These are phyloP conservation scores for Colletotrichum plurivorum DNA, from an alignment of 2,329 filamentous ascomycete genomes.

Conservation along the genomic window DNA sequence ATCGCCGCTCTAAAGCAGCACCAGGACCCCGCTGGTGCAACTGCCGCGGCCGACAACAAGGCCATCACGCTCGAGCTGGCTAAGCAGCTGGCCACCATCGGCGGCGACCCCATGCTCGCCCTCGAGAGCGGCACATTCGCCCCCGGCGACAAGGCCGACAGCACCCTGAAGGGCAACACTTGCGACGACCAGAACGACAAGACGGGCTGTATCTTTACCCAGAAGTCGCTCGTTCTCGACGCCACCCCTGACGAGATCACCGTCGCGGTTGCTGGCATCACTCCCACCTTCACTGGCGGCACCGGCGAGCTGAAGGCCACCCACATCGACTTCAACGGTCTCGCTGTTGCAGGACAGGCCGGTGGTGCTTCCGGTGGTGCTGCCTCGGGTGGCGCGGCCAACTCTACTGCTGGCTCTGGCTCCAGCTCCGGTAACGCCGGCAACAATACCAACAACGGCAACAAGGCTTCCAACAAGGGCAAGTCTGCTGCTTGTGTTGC, in stretches of 20 bases:
- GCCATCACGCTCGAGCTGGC: constrained; percentile 57
- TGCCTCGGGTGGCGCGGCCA: constrained; percentile 12
- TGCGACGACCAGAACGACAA: constrained; percentile 65
- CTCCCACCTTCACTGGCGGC: constrained; percentile 50
- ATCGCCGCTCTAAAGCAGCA: constrained; percentile 60
- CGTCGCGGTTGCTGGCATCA: constrained; percentile 56
- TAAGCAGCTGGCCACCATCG: constrained; percentile 58
- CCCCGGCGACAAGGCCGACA: constrained; percentile 55
- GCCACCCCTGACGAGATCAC: constrained; percentile 67
- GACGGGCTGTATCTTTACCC: constrained; percentile 69
- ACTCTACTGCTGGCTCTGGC: background rate
- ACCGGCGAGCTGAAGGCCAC: constrained; percentile 49
- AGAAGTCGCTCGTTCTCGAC: constrained; percentile 68
- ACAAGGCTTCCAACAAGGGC: constrained; percentile 3
- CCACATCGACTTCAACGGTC: constrained; percentile 45
- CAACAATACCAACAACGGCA: background rate
- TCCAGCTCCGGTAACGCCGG: background rate
- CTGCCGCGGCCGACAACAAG: constrained; percentile 59
- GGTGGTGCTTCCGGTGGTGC: constrained; percentile 29
- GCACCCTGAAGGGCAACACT: constrained; percentile 64
- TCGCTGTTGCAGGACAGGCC: constrained; percentile 41
- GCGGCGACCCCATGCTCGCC: constrained; percentile 57
- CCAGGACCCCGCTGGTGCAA: constrained; percentile 59
- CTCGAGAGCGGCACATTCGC: constrained; percentile 60
- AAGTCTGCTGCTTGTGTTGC: constrained; percentile 7